Percentiles rank a stretch among this genome's conserved stretches.
These are phyloP conservation scores for Pulveroboletus sp. DNA, from an alignment of 768 basidiomycete species.

Conservation along the genomic window DNA sequence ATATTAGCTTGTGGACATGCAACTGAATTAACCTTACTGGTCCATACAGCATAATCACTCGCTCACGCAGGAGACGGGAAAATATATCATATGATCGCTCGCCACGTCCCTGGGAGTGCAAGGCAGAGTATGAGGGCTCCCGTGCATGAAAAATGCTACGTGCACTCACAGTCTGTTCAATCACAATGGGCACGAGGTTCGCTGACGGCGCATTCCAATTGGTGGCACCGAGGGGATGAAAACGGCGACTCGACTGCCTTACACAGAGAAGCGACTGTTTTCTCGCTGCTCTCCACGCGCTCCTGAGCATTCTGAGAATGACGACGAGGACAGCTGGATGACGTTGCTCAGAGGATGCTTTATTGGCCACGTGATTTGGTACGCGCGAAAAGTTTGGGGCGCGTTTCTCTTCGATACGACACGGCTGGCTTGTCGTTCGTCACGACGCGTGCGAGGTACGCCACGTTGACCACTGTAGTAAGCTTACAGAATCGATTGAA, in stretches of 20 bases:
- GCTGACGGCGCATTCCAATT: conserved; percentile 45
- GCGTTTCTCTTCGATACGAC: conserved; percentile 14
- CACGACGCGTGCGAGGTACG: conserved; percentile 17
- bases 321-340: neutral
- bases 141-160: conserved; percentile 4
- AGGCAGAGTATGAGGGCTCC: conserved; percentile 11
- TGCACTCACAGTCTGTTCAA: conserved; percentile 77
- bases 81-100: conserved; percentile 95
- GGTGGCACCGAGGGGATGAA: conserved; percentile 53
- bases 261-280: conserved; percentile 12
- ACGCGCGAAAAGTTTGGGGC: conserved; percentile 13
- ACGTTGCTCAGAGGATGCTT: neutral
- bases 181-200: conserved; percentile 84
- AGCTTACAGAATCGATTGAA: neutral
- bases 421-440: neutral
- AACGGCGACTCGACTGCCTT: conserved; percentile 36
- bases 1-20: conserved; percentile 8
- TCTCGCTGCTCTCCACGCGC: conserved; percentile 22
- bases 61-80: conserved; percentile 85
- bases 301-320: conserved; percentile 26
- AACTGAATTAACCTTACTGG: conserved; percentile 53
- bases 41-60: conserved; percentile 94
- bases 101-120: conserved; percentile 60
- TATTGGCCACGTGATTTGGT: conserved; percentile 26
- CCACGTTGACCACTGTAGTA: neutral